phyloP scores from a whole-genome alignment of 129 eudicot genomes.

The Arctium lappa region DNA sequence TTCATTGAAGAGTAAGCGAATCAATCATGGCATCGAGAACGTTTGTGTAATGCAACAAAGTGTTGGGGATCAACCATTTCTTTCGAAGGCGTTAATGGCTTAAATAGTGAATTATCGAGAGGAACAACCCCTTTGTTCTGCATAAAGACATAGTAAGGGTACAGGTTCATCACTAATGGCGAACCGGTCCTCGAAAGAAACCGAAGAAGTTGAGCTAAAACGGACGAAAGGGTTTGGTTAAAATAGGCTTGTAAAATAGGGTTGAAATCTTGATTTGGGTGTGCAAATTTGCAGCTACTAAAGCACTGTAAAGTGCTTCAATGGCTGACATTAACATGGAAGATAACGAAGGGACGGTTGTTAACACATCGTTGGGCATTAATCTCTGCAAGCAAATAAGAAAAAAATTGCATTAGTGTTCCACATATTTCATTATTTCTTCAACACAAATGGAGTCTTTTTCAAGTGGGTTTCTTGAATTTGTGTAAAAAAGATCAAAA shows the following conservation, averaged over 20 bases:
- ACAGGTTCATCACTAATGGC: slow-evolving; percentile 92
- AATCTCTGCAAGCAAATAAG: slow-evolving; percentile 41
- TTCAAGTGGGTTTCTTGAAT: slow-evolving; percentile 7
- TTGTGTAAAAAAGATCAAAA: neutral
- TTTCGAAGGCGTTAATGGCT: slow-evolving; percentile 85
- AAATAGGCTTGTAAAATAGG: slow-evolving; percentile 95
- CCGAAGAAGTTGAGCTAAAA: slow-evolving; percentile 51
- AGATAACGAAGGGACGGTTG: slow-evolving; percentile 61
- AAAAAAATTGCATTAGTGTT: neutral
- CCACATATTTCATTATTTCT: neutral
- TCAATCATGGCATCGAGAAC: slow-evolving; percentile 94
- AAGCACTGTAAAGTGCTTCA: slow-evolving; percentile 80
- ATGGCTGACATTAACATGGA: slow-evolving; percentile 82
- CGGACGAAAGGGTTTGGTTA: slow-evolving; percentile 62
- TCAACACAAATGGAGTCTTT: neutral
- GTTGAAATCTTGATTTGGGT: slow-evolving; percentile 78
- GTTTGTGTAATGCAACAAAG: slow-evolving; percentile 84
- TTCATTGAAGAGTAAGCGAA: slow-evolving; percentile 79
- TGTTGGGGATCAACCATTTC: slow-evolving; percentile 96
- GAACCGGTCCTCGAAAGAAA: slow-evolving; percentile 72
- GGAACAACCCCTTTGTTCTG: slow-evolving; percentile 97
- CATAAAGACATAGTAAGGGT: slow-evolving; percentile 95
- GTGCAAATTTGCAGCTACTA: slow-evolving; percentile 81
- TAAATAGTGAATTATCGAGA: slow-evolving; percentile 79
- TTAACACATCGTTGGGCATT: slow-evolving; percentile 68